Conservation (phyloP, 352 stramenopile species). For the Pythium myriotylum region DNA sequence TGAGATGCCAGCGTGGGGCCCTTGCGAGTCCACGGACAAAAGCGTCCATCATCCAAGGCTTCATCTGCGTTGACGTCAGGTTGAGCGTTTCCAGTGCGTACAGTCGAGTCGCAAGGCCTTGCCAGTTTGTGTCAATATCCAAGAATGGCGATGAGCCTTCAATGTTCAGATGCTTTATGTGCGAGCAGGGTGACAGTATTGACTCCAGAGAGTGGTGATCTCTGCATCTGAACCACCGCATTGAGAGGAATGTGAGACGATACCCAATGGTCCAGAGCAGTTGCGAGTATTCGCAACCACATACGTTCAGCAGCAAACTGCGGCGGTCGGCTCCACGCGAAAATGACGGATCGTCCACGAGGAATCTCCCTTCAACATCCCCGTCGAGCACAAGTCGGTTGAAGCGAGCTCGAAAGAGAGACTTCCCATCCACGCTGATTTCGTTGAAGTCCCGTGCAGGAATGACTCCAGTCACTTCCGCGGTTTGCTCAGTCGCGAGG, state of each 20-base stretch:
- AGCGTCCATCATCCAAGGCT: not conserved
- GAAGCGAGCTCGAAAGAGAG: conserved; percentile 5
- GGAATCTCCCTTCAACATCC: conserved; percentile 4
- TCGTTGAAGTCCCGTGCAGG: not conserved
- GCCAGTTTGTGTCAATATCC: not conserved
- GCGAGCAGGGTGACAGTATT: not conserved
- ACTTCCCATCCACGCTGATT: not conserved
- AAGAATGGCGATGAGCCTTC: conserved; percentile 7
- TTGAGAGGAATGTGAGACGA: conserved; percentile 1
- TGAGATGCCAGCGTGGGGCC: not conserved
- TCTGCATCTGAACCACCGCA: conserved; percentile 11
- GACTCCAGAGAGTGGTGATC: not conserved
- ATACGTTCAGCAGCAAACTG: not conserved
- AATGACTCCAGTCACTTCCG: not conserved
- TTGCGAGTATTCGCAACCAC: conserved; percentile 3
- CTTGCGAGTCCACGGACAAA: conserved; percentile 7
- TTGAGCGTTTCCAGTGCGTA: conserved; percentile 3
- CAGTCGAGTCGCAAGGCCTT: not conserved
- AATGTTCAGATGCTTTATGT: conserved; percentile 5
- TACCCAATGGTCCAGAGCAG: conserved; percentile 1
- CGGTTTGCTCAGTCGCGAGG: not conserved
- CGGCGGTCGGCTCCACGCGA: not conserved
- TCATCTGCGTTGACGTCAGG: conserved; percentile 1
- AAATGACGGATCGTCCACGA: not conserved
- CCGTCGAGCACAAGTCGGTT: conserved; percentile 11